Evolutionary conservation across 345 rosid genomes (phyloP).

Genomic region (Citrus trifoliata): DNA sequence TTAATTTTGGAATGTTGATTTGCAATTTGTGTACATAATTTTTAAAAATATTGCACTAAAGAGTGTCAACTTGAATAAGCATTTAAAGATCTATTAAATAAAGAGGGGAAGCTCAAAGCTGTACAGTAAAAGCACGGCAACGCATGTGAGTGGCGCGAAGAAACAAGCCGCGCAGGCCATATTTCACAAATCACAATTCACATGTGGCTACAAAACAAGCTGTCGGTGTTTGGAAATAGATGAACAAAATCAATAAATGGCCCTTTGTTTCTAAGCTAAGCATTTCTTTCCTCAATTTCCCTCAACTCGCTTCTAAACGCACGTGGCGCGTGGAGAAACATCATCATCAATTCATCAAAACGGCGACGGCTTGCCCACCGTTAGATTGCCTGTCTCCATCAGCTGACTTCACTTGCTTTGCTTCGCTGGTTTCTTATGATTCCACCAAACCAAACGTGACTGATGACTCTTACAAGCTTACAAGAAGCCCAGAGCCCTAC

Average conservation of each 20-base stretch:
- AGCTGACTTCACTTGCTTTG: not conserved
- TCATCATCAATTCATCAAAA: not conserved
- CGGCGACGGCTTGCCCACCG: slow-evolving; percentile 40
- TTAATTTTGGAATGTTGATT: no score
- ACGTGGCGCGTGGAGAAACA: not conserved
- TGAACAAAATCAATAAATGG: not conserved
- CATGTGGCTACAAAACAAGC: slow-evolving; percentile 14
- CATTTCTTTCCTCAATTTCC: not conserved
- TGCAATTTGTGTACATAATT: no score
- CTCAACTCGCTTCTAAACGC: slow-evolving; percentile 5
- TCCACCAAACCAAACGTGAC: slow-evolving; percentile 6
- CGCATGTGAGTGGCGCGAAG: not conserved
- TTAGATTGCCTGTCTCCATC: slow-evolving; percentile 44
- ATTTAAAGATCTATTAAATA: no score
- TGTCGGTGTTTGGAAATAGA: slow-evolving; percentile 25
- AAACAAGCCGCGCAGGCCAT: not conserved
- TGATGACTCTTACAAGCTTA: not conserved
- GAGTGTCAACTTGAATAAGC: no score
- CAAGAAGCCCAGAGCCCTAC: no score
- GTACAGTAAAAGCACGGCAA: no score
- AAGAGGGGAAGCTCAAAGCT: not conserved
- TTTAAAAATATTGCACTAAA: no score
- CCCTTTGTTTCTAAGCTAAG: slow-evolving; percentile 31
- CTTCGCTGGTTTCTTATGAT: not conserved
- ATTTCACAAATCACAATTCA: not conserved